Conservation (phyloP, 106 monocot species). For the Phalaenopsis equestris region DNA sequence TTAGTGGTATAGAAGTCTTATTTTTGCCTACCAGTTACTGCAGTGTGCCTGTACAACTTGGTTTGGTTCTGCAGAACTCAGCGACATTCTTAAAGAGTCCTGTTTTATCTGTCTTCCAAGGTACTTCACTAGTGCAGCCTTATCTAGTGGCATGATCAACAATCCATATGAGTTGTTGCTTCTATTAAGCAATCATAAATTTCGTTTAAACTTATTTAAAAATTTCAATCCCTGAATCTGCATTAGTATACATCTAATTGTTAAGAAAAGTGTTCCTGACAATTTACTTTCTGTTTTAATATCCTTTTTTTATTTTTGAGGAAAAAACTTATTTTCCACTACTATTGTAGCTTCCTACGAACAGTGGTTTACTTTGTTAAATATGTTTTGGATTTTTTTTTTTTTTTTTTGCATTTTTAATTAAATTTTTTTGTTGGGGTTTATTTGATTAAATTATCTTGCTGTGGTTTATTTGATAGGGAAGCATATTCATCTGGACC, state of each 20-base stretch:
- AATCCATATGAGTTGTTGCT: not conserved
- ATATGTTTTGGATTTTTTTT: not conserved
- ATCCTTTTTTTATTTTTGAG: not conserved
- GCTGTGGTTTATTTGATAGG: conserved; percentile 25
- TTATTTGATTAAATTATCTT: conserved; percentile 8
- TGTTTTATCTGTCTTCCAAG: not conserved
- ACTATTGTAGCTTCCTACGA: not conserved
- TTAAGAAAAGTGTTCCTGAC: not conserved
- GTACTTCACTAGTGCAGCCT: not conserved
- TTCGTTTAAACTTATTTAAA: not conserved
- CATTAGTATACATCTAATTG: not conserved
- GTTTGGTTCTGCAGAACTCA: not conserved
- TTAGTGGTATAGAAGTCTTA: not conserved
- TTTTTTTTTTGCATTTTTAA: not conserved
- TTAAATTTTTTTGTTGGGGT: not conserved
- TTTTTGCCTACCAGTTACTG: not conserved
- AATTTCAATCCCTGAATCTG: too few relatives aligned
- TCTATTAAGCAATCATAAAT: not conserved
- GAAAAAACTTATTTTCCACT: not conserved
- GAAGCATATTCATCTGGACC: conserved; percentile 56
- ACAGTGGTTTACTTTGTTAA: not conserved
- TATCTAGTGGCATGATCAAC: not conserved
- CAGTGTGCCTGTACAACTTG: not conserved
- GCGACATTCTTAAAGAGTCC: not conserved
- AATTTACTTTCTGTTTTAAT: not conserved